Evolutionary conservation across 148 eudicot genomes (phyloP).

Genomic region (Rhododendron ferrugineum): DNA sequence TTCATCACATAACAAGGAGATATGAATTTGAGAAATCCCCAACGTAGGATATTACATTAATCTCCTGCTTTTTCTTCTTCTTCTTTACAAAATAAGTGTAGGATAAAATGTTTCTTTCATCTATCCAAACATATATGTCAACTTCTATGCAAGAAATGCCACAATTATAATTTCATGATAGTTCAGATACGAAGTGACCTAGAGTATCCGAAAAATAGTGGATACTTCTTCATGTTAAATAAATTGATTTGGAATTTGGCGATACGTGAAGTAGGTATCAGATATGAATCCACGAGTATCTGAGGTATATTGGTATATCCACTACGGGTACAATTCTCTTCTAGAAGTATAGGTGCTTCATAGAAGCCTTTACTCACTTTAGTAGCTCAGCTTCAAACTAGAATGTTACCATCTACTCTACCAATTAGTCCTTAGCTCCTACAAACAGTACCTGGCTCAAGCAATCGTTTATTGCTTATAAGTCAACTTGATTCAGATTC

Average conservation of each 20-base stretch:
- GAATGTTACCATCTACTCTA: background rate
- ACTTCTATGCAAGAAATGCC: background rate
- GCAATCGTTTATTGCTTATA: background rate
- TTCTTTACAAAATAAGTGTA: background rate
- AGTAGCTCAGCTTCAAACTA: background rate
- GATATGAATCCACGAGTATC: background rate
- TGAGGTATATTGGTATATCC: background rate
- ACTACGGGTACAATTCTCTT: background rate
- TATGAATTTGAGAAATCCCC: background rate
- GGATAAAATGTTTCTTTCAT: background rate
- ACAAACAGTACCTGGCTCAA: background rate
- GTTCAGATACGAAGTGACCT: background rate
- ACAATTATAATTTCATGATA: background rate
- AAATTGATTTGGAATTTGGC: background rate
- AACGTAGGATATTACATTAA: background rate
- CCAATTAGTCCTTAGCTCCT: background rate
- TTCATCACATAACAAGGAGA: background rate
- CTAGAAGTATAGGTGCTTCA: background rate
- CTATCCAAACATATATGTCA: background rate
- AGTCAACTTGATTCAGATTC: background rate
- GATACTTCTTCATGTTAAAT: background rate
- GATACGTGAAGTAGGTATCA: background rate
- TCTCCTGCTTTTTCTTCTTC: background rate
- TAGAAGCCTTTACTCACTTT: background rate
- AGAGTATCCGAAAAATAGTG: background rate